Evolutionary conservation across 495 filamentous ascomycete species (phyloP).

Genomic region (Durotheca rogersii): DNA sequence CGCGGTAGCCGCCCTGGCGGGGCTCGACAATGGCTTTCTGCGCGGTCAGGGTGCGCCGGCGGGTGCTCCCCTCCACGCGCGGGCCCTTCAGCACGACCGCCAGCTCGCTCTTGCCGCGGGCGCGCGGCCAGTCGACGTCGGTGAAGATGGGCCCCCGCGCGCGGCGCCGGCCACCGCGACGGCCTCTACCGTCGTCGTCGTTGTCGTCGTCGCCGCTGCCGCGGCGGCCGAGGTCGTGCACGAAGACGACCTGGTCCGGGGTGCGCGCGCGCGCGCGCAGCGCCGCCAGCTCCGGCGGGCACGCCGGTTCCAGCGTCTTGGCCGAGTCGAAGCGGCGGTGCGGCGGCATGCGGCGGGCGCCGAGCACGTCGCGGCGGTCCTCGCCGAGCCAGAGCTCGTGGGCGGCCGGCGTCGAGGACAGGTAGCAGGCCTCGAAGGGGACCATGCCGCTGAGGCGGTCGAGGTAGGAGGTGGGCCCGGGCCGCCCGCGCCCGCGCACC

Average conservation of each 20-base stretch:
- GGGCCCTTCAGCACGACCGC: neutral
- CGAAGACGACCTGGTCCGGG: slow-evolving; percentile 32
- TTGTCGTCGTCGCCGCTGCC: too few relatives aligned
- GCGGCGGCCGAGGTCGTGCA: slow-evolving; percentile 14
- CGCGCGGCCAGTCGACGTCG: slow-evolving; percentile 15
- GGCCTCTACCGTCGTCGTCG: too few relatives aligned
- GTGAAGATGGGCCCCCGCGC: neutral
- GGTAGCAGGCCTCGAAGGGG: slow-evolving; percentile 46
- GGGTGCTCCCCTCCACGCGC: neutral
- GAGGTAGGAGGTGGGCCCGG: slow-evolving; percentile 19
- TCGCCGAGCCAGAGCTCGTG: slow-evolving; percentile 44
- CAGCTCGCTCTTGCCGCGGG: slow-evolving; percentile 27
- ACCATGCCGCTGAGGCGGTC: slow-evolving; percentile 46
- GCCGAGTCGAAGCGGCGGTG: slow-evolving; percentile 31
- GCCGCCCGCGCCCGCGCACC: slow-evolving; percentile 19
- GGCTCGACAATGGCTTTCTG: slow-evolving; percentile 21
- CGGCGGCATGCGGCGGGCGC: slow-evolving; percentile 43
- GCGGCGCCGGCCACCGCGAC: too few relatives aligned
- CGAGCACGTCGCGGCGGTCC: slow-evolving; percentile 47
- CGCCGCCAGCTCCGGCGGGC: slow-evolving; percentile 12
- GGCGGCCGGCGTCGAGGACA: slow-evolving; percentile 41
- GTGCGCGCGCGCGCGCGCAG: slow-evolving; percentile 20
- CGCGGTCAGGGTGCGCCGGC: neutral
- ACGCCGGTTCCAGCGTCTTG: slow-evolving; percentile 1
- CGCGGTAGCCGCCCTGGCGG: slow-evolving; percentile 1